phyloP scores from a whole-genome alignment of 257 asterid species.

The Cinchona pubescens region DNA sequence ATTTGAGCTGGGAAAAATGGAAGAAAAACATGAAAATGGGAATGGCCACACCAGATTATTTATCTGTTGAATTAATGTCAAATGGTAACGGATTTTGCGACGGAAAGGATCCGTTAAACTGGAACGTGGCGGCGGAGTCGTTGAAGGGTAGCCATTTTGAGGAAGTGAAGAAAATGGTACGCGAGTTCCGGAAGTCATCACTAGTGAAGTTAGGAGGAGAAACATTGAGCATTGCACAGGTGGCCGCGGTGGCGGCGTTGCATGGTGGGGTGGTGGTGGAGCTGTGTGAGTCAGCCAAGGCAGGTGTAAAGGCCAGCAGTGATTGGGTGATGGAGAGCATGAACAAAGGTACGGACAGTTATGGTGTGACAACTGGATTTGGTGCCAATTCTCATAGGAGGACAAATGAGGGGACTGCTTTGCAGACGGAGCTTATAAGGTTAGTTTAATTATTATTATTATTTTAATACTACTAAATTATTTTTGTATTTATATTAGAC shows the following conservation, averaged over 20 bases:
- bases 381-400: slow-evolving; percentile 31
- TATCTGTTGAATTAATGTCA: not conserved
- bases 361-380: slow-evolving; percentile 33
- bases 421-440: slow-evolving; percentile 33
- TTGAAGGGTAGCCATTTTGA: slow-evolving; percentile 30
- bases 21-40: slow-evolving; percentile 1
- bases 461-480: no score
- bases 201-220: slow-evolving; percentile 22
- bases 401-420: slow-evolving; percentile 23
- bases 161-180: slow-evolving; percentile 30
- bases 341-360: slow-evolving; percentile 25
- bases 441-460: not conserved
- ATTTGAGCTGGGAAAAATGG: not conserved
- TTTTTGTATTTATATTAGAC: no score
- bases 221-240: slow-evolving; percentile 22
- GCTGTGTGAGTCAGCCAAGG: slow-evolving; percentile 27
- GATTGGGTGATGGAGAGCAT: slow-evolving; percentile 36
- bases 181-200: slow-evolving; percentile 18
- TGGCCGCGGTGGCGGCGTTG: slow-evolving; percentile 21
- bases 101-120: slow-evolving; percentile 23
- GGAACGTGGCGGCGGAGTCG: slow-evolving; percentile 26
- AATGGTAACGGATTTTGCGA: not conserved
- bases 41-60: no score
- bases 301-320: slow-evolving; percentile 27
- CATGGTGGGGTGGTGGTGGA: slow-evolving; percentile 18